Evolutionary conservation across 495 filamentous ascomycete species (phyloP), one percentile per base, ranked within the genome.

Genomic region (Penicillium herquei): DNA sequence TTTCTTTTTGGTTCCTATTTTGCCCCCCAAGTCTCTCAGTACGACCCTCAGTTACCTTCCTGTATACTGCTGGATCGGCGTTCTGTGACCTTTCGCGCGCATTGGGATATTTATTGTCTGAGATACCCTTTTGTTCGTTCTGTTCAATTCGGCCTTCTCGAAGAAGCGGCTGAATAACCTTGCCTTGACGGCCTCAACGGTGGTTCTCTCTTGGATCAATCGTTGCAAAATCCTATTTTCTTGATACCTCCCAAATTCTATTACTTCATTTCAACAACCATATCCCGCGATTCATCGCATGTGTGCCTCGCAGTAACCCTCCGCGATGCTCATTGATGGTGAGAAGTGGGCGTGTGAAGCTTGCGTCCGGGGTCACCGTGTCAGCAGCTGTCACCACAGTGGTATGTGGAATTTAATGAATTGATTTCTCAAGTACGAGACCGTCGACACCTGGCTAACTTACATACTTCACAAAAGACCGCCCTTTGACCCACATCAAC

Each of bases 291-390:
- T 64, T 74, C 70, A 68, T 78, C 76, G 71, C 74, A 78, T 76
- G 69, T 72, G 61, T 71, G 54, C 65, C 51, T 60, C 62, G 57
- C 67, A 77, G 71, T 74, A 76, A 70, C 69, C 70, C 35, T 60
- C 63, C 64, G 66, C 68, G 61, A 93, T 93, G 89, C 77, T 93
- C 70, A 91, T 92, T 70, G 82, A 91, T 75, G 89, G 89, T 71
- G 89, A 93, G 79, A 93, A 93, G 78, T 93, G 81, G 75, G 87
- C 88, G 70, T 96, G 91, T 78, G 91, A 96, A 79, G 91, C 91
- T 79, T 96, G 91, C 78, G 89, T 96, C 72, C 82, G 91, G 73
- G 91, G 91, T 68, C 91, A 96, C 78, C 87, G 91, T 69, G 91
- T 96, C 68, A 95, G 90, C 84, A 92, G 89, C 73, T 96, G 91